Conservation (phyloP, 768 basidiomycete genomes). For the Boletus eberwhitei region DNA sequence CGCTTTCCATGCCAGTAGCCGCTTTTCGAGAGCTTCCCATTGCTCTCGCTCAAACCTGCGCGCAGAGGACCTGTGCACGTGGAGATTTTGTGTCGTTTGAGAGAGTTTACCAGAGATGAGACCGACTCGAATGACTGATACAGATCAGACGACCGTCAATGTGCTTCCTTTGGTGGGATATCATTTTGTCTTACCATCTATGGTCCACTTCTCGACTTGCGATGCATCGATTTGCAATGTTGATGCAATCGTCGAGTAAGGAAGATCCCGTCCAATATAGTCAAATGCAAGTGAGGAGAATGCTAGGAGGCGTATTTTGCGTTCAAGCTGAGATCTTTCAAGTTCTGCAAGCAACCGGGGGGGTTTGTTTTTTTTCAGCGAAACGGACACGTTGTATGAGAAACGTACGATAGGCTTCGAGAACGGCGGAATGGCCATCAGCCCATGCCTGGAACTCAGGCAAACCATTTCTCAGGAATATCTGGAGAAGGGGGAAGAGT, state of each 20-base stretch:
- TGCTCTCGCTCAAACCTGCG: conserved; percentile 74
- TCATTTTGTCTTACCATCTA: conserved; percentile 58
- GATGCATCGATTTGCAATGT: conserved; percentile 59
- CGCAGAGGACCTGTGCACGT: conserved; percentile 69
- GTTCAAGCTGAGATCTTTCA: conserved; percentile 57
- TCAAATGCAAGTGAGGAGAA: conserved; percentile 76
- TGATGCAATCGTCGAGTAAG: conserved; percentile 67
- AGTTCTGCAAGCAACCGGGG: conserved; percentile 40
- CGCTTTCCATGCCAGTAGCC: conserved; percentile 74
- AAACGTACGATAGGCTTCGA: conserved; percentile 59
- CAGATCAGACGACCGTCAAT: neutral
- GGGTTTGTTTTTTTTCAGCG: neutral
- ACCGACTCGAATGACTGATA: conserved; percentile 72
- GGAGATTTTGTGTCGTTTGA: conserved; percentile 70
- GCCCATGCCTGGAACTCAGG: conserved; percentile 63
- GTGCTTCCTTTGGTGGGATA: neutral
- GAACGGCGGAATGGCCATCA: conserved; percentile 41
- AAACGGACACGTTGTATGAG: neutral
- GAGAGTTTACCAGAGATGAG: conserved; percentile 81
- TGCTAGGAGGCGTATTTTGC: conserved; percentile 75
- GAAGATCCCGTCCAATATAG: conserved; percentile 68
- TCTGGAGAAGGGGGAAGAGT: conserved; percentile 69
- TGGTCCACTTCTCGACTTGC: conserved; percentile 83
- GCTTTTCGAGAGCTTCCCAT: conserved; percentile 75
- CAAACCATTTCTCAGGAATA: conserved; percentile 67